Conservation (phyloP, 2,329 filamentous ascomycete species). For the Aspergillus candidus region DNA sequence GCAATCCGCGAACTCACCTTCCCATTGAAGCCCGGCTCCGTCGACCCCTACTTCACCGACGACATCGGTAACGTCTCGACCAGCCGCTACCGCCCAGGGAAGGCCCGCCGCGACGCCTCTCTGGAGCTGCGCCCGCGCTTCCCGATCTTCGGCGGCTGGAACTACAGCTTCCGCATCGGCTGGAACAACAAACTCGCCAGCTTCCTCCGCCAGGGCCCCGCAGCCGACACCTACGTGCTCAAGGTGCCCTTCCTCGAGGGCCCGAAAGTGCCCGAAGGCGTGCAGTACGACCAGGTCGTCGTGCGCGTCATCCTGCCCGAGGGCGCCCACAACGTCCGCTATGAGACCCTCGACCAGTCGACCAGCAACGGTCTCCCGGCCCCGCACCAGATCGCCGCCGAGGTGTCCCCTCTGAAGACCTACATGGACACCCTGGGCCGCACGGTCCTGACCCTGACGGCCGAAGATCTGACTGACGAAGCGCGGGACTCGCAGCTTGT, state of each 20-base stretch:
- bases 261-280: constrained; percentile 74
- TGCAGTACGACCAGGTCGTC: constrained; percentile 76
- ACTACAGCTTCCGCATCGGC: constrained; percentile 92
- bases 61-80: constrained; percentile 97
- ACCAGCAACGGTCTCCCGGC: constrained; percentile 62
- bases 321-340: constrained; percentile 59
- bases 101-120: constrained; percentile 66
- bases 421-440: constrained; percentile 92
- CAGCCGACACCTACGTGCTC: constrained; percentile 68
- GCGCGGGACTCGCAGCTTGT: constrained; percentile 75
- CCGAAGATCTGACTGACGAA: constrained; percentile 85
- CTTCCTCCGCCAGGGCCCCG: constrained; percentile 60
- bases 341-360: constrained; percentile 70
- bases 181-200: constrained; percentile 84
- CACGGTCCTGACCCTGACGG: constrained; percentile 71
- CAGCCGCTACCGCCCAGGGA: constrained; percentile 65
- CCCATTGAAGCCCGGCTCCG: constrained; percentile 70
- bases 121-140: constrained; percentile 91
- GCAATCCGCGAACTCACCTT: constrained; percentile 79
- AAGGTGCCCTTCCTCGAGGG: constrained; percentile 92
- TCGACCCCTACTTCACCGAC: constrained; percentile 90
- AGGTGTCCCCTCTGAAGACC: constrained; percentile 66
- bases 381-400: constrained; percentile 44
- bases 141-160: constrained; percentile 96
- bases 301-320: constrained; percentile 84